These are phyloP conservation scores for Backusella sp. DNA, from an alignment of 192 early-diverging fungal species.

Conservation along the genomic window DNA sequence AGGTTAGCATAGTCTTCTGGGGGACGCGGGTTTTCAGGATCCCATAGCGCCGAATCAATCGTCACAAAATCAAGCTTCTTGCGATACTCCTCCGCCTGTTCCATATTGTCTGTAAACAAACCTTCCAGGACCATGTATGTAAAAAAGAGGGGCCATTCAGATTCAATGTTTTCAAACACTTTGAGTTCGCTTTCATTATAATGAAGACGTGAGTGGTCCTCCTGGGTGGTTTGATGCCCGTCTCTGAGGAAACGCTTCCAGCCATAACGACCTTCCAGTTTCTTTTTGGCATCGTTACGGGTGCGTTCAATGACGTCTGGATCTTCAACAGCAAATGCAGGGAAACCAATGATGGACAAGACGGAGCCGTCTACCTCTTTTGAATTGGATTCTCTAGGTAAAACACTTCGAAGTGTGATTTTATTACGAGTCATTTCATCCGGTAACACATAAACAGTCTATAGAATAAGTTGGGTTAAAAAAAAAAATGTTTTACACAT, in stretches of 20 bases:
- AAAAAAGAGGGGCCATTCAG: constrained; percentile 89
- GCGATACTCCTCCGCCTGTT: constrained; percentile 70
- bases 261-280: constrained; percentile 79
- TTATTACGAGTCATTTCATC: constrained; percentile 84
- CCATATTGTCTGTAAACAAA: constrained; percentile 64
- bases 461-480: constrained; percentile 14
- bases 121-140: constrained; percentile 87
- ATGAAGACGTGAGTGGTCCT: constrained; percentile 74
- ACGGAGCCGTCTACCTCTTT: constrained; percentile 88
- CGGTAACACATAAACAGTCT: constrained; percentile 81
- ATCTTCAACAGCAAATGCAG: constrained; percentile 83
- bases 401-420: constrained; percentile 71
- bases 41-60: constrained; percentile 61
- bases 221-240: constrained; percentile 81
- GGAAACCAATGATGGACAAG: constrained; percentile 82
- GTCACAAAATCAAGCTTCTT: constrained; percentile 64
- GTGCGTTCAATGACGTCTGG: constrained; percentile 61
- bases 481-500: neutral
- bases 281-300: constrained; percentile 72
- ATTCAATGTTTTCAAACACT: constrained; percentile 83
- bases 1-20: constrained; percentile 9
- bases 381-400: constrained; percentile 82
- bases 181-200: constrained; percentile 82
- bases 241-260: constrained; percentile 85
- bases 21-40: constrained; percentile 23